Evolutionary conservation across 164 flowering plant genomes (phyloP).

Genomic region (Magnolia officinalis): DNA sequence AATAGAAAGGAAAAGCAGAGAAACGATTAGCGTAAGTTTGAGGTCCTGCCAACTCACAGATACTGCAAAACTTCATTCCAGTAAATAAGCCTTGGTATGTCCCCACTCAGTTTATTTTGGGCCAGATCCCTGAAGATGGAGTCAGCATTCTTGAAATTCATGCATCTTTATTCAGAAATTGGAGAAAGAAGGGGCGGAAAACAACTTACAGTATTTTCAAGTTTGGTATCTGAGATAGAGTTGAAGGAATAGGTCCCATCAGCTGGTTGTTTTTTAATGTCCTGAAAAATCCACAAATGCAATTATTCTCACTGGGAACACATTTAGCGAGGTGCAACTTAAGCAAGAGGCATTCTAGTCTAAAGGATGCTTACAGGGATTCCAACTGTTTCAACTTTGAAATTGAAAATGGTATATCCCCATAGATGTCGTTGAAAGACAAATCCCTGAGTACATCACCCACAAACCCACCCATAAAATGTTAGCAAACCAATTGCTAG

Average conservation of each 20-base stretch:
- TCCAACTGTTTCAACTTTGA: constrained; percentile 83
- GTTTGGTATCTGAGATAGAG: constrained; percentile 95
- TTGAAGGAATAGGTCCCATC: constrained; percentile 92
- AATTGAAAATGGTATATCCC: constrained; percentile 84
- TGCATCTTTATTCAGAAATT: neutral
- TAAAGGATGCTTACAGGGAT: constrained; percentile 45
- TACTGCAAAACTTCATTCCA: constrained; percentile 94
- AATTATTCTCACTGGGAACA: neutral
- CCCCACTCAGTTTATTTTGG: constrained; percentile 77
- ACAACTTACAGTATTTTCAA: constrained; percentile 73
- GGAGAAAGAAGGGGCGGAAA: neutral
- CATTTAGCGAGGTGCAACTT: neutral
- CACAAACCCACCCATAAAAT: neutral
- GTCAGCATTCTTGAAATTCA: neutral
- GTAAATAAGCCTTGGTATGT: constrained; percentile 90
- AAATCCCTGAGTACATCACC: constrained; percentile 46
- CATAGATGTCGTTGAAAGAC: constrained; percentile 62
- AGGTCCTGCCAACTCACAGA: constrained; percentile 7
- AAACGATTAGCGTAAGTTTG: neutral
- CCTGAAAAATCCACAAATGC: constrained; percentile 22
- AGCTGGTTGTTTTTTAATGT: constrained; percentile 73
- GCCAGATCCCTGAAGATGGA: constrained; percentile 70
- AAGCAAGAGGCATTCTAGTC: neutral
- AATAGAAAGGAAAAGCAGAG: neutral
- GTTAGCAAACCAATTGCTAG: neutral